These are phyloP conservation scores for Atkinsonella hypoxylon DNA, from an alignment of 2,329 filamentous ascomycete genomes.

Conservation along the genomic window DNA sequence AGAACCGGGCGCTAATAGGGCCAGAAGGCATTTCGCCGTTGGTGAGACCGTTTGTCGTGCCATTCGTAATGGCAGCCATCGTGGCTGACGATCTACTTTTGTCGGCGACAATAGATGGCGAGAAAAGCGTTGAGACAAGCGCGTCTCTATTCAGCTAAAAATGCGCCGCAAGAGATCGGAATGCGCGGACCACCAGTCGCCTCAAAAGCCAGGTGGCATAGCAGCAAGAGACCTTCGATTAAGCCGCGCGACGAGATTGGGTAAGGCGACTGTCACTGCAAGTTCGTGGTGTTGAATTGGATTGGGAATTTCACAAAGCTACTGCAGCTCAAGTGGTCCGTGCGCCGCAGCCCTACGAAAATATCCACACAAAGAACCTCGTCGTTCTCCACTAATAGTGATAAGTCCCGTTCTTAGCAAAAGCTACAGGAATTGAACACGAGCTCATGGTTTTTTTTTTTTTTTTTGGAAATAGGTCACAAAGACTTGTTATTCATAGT, in stretches of 20 bases:
- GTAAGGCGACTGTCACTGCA: neutral
- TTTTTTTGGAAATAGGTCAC: too few relatives aligned
- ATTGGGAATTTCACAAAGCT: neutral
- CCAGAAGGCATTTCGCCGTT: slow-evolving; percentile 24
- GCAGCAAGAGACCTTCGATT: slow-evolving; percentile 9
- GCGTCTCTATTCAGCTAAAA: slow-evolving; percentile 18
- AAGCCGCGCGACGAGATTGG: neutral
- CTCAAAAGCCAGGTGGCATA: slow-evolving; percentile 15
- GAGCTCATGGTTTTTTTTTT: too few relatives aligned
- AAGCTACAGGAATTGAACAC: neutral
- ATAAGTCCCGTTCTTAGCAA: neutral
- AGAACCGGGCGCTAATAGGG: slow-evolving; percentile 45
- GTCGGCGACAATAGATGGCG: neutral
- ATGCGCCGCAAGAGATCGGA: slow-evolving; percentile 19
- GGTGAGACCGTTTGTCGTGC: slow-evolving; percentile 29
- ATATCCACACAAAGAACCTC: neutral
- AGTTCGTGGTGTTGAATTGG: neutral
- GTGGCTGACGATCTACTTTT: slow-evolving; percentile 11
- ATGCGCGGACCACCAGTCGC: slow-evolving; percentile 18
- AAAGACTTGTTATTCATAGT: too few relatives aligned
- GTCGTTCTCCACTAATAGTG: too few relatives aligned
- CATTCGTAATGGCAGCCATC: slow-evolving; percentile 33
- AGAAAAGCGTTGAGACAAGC: slow-evolving; percentile 10
- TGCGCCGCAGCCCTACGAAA: neutral
- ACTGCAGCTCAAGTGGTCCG: neutral